Evolutionary conservation across 495 filamentous ascomycete species (phyloP).

Genomic region (Peziza echinospora): DNA sequence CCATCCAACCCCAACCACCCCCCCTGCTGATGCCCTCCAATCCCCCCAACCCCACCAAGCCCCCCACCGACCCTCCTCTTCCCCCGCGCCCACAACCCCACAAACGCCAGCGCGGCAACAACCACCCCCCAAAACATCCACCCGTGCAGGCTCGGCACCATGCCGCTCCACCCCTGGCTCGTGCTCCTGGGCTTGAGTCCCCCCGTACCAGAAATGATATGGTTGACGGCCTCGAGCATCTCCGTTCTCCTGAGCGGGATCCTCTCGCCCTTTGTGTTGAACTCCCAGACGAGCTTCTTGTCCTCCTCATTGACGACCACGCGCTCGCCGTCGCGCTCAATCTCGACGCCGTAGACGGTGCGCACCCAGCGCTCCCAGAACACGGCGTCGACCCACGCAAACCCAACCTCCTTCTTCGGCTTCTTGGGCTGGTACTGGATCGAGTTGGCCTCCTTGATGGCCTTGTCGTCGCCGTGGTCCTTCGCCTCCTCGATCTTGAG

Average conservation of each 20-base stretch:
- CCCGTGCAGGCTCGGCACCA: too few relatives aligned
- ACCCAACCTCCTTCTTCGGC: conserved; percentile 70
- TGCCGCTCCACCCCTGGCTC: too few relatives aligned
- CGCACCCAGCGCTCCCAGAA: conserved; percentile 97
- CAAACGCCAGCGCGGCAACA: neutral
- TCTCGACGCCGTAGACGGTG: conserved; percentile 78
- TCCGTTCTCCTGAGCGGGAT: conserved; percentile 82
- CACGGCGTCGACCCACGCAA: conserved; percentile 95
- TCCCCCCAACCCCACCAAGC: neutral
- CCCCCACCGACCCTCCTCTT: neutral
- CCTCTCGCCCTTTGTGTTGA: conserved; percentile 60
- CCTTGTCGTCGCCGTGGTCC: conserved; percentile 75
- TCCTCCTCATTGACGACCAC: conserved; percentile 97
- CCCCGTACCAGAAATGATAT: conserved; percentile 22
- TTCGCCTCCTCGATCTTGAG: conserved; percentile 89
- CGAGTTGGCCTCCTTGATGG: conserved; percentile 67
- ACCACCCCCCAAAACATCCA: neutral
- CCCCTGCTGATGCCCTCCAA: neutral
- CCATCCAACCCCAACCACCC: neutral
- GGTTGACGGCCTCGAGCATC: conserved; percentile 81
- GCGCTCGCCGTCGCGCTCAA: conserved; percentile 55
- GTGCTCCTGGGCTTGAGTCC: neutral
- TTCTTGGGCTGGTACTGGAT: conserved; percentile 74
- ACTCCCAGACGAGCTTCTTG: conserved; percentile 90
- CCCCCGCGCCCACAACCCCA: neutral